Conservation (phyloP, 768 basidiomycete species). For the Suillus subalutaceus region DNA sequence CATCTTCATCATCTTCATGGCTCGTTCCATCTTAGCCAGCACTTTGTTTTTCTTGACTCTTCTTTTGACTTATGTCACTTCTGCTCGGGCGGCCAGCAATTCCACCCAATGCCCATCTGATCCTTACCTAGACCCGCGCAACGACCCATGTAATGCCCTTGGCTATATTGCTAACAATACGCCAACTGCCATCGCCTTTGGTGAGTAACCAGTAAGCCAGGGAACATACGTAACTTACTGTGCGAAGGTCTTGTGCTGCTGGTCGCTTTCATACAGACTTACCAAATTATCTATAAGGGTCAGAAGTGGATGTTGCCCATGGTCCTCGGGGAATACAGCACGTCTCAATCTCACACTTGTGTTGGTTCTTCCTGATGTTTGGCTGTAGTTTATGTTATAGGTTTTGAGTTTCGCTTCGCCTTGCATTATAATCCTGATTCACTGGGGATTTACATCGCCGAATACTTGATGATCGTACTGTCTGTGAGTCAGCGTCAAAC, state of each 20-base stretch:
- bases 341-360: slow-evolving; percentile 18
- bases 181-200: slow-evolving; percentile 51
- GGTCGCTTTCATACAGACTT: slow-evolving; percentile 48
- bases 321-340: slow-evolving; percentile 62
- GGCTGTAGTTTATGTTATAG: slow-evolving; percentile 53
- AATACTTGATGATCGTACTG: slow-evolving; percentile 63
- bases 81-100: slow-evolving; percentile 9
- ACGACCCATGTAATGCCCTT: slow-evolving; percentile 57
- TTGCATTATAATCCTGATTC: slow-evolving; percentile 57
- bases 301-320: slow-evolving; percentile 63
- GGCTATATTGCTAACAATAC: slow-evolving; percentile 59
- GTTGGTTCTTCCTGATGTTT: neutral
- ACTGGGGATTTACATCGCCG: slow-evolving; percentile 52
- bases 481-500: slow-evolving; percentile 37
- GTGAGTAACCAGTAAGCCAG: slow-evolving; percentile 30
- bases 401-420: slow-evolving; percentile 58
- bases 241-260: slow-evolving; percentile 39
- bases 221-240: neutral
- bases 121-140: slow-evolving; percentile 49
- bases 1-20: neutral
- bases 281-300: slow-evolving; percentile 45
- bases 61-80: neutral
- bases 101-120: slow-evolving; percentile 31
- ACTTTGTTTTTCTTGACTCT: slow-evolving; percentile 4
- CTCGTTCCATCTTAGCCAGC: neutral